phyloP scores from a whole-genome alignment of 176 grass and related monocot genomes.

The Musa acuminata region DNA sequence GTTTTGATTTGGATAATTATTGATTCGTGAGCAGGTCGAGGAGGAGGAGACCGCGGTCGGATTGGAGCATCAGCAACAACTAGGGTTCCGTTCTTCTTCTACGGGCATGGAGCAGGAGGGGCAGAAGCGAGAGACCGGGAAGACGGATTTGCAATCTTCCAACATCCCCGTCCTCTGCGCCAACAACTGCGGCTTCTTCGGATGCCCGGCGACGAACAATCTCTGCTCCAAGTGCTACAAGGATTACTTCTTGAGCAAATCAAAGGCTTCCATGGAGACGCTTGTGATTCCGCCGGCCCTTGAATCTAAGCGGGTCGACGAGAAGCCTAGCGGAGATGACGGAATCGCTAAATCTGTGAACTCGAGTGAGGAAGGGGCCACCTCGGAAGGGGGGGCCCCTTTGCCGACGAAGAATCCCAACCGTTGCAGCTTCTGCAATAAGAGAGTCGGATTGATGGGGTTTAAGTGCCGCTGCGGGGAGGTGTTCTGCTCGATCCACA shows the following conservation, averaged over 20 bases:
- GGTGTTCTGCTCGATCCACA: constrained; percentile 55
- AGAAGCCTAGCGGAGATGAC: neutral
- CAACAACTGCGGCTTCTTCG: constrained; percentile 71
- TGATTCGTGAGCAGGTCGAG: too few species aligned
- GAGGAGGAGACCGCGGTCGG: too few species aligned
- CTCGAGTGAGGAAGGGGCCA: neutral
- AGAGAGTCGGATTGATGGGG: constrained; percentile 54
- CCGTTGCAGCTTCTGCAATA: constrained; percentile 25
- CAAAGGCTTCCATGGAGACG: constrained; percentile 25
- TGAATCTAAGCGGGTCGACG: constrained; percentile 13
- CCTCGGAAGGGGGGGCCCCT: neutral
- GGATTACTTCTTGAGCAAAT: constrained; percentile 26
- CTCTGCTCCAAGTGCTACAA: constrained; percentile 64
- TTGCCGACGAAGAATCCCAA: neutral
- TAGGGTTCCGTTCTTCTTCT: neutral
- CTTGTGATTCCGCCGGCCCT: neutral
- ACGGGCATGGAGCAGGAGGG: constrained; percentile 35
- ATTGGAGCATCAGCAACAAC: too few species aligned
- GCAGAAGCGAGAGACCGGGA: constrained; percentile 23
- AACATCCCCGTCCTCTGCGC: constrained; percentile 32
- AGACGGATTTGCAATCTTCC: neutral
- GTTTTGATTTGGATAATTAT: too few species aligned
- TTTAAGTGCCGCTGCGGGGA: constrained; percentile 66
- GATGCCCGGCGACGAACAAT: constrained; percentile 33
- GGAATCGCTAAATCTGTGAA: neutral